Evolutionary conservation across 129 eudicot genomes (phyloP), one percentile per base, ranked within the genome.

Genomic region (Oenanthe sinensis): DNA sequence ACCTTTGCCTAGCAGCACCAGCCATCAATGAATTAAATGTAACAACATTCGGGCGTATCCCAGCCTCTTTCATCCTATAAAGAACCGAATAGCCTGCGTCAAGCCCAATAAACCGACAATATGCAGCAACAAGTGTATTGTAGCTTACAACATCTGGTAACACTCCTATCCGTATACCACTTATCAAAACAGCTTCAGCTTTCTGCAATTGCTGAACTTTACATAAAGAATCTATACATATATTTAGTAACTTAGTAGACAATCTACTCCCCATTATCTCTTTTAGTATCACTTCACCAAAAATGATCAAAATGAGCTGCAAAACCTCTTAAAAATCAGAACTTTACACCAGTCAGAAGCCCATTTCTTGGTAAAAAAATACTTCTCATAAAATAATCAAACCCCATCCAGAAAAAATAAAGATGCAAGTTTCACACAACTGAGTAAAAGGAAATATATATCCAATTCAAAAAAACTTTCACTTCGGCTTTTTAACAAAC

Each of bases 181-280:
- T 39, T 70, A 70, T 70, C 24, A 70, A 36, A 70, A 70, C 75
- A 19, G 5, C 20, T 70, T 70, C 75, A 36, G 75, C 75, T 39
- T 70, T 70, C 75, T 70, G 75, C 75, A 70, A 70, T 15, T 70
- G 75, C 43, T 70, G 75, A 70, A 12, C 75, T 39, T 70, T 70
- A 70, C 75, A 70, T 19, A 70, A 70, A 70, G 75, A 70, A 70
- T 70, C 75, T 36, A 70, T 33, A 70, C 75, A 70, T 1, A 70
- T 70, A 70, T 70, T 70, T 48, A 70, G 26, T 39, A 70, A 70
- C 75, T 70, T 70, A 7, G 75, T 70, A 8, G 75, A 70, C 28
- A 70, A 70, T 39, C 75, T 6, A 0, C 75, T 70, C 17, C 46
- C 75, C 75, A 70, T 70, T 67, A 33, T 16, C 19, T 42, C 75